Evolutionary conservation across 2,329 filamentous ascomycete genomes (phyloP).

Genomic region (Fusarium albidum): DNA sequence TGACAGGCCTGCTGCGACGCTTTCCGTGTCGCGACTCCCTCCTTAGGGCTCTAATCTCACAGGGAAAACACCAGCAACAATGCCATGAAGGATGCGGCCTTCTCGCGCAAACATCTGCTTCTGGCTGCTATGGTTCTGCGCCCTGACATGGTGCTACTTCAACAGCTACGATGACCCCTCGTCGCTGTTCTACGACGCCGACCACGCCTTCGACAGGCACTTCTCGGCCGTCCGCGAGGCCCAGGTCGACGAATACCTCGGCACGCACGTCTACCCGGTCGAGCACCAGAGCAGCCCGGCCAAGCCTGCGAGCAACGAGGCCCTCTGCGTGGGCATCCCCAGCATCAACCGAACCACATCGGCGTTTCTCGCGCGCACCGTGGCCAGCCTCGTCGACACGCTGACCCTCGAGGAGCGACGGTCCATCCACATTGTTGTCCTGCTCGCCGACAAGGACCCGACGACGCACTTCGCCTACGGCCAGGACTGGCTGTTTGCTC

Average conservation of each 20-base stretch:
- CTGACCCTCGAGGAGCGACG: slow-evolving; percentile 43
- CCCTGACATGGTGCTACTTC: slow-evolving; percentile 40
- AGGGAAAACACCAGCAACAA: too few species aligned
- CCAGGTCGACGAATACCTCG: slow-evolving; percentile 38
- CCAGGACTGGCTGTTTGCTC: slow-evolving; percentile 41
- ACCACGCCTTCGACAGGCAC: slow-evolving; percentile 38
- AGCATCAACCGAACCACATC: slow-evolving; percentile 44
- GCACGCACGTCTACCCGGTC: slow-evolving; percentile 27
- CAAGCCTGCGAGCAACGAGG: slow-evolving; percentile 13
- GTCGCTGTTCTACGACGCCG: slow-evolving; percentile 44
- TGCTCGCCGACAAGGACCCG: slow-evolving; percentile 47
- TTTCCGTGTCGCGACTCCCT: too few species aligned
- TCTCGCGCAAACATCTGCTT: slow-evolving; percentile 44
- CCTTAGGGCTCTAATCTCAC: too few species aligned
- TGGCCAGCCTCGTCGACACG: slow-evolving; percentile 44
- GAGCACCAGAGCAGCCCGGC: slow-evolving; percentile 17
- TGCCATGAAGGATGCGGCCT: slow-evolving; percentile 39
- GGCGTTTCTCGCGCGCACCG: slow-evolving; percentile 41
- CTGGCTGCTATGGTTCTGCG: slow-evolving; percentile 41
- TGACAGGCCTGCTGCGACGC: too few species aligned
- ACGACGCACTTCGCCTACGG: slow-evolving; percentile 43
- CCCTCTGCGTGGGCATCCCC: slow-evolving; percentile 47
- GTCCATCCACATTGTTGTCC: slow-evolving; percentile 44
- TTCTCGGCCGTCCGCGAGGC: slow-evolving; percentile 39
- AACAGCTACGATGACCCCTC: slow-evolving; percentile 47